Base-by-base conservation (phyloP, 2,329 filamentous ascomycete genomes). In the Ascochyta fabae region DNA sequence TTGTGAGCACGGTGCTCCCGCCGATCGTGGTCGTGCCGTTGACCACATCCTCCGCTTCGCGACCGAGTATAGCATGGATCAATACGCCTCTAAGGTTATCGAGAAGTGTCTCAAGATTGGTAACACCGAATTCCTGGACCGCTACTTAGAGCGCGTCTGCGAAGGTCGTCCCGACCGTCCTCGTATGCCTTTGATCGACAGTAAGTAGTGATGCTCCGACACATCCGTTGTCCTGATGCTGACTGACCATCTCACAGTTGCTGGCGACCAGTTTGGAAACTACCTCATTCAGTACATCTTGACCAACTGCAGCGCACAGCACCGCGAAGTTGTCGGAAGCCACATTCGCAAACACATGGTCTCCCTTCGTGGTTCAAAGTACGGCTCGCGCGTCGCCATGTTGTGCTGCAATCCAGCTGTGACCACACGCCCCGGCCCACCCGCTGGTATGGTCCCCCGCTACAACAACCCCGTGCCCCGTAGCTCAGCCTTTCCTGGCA, bases 301-400 rank as follows among this genome's bases (percentile, higher is more conserved):
- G 71, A 93, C 92, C 67, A 91, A 97, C 74, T 89, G 92, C 58
- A 87, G 88, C 54, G 82, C 89, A 50, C 92, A 96, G 74, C 95
- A 98, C 74, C 91, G 92, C 55, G 96, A 99, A 73, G 82, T 96
- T 62, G 95, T 99, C 62, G 92, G 93, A 43, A 88, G 88, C 53
- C 95, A 99, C 73, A 96, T 99, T 68, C 90, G 85, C 67, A 98
- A 98, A 84, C 95, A 99, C 77, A 99, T 99, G 95, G 95, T 99
- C 8, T 99, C 95, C 53, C 89, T 99, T 44, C 91, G 95, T 58
- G 95, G 95, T 53, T 98, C 95, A 71, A 99, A 99, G 77, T 99
- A 98, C 75, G 95, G 95, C 58, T 99, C 95, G 56, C 91, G 95
- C 54, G 95, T 99, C 60, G 95, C 95, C 29, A 98, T 99, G 94